Conservation (phyloP, 345 rosid genomes). For the Excoecaria cochinchinensis region DNA sequence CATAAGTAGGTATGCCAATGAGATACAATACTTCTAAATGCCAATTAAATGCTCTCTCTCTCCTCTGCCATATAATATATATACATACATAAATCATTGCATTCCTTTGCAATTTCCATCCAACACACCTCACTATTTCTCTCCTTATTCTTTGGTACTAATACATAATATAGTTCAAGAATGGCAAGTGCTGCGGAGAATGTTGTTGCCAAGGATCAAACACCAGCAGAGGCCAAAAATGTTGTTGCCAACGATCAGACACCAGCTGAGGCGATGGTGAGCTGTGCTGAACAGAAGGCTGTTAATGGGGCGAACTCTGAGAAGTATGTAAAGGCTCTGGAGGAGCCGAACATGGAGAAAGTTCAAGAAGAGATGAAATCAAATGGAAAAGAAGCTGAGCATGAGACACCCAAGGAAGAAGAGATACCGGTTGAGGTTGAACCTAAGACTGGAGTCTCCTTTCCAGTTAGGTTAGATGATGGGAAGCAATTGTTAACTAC, state of each 20-base stretch:
- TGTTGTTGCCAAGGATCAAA: constrained; percentile 21
- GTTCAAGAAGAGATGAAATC: constrained; percentile 16
- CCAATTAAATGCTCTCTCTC: constrained; percentile 18
- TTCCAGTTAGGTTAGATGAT: constrained; percentile 46
- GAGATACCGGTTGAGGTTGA: constrained; percentile 44
- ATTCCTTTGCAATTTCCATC: constrained; percentile 9
- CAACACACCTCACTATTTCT: background rate
- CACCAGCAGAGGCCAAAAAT: too few relatives aligned
- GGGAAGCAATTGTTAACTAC: constrained; percentile 42
- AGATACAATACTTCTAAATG: background rate
- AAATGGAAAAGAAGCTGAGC: background rate
- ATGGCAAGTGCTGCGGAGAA: constrained; percentile 30
- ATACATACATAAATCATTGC: constrained; percentile 14
- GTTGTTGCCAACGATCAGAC: constrained; percentile 20
- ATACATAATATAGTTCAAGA: background rate
- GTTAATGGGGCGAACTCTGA: constrained; percentile 8
- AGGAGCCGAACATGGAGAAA: constrained; percentile 10
- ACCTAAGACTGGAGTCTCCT: constrained; percentile 46
- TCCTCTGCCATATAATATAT: background rate
- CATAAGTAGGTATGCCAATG: constrained; percentile 10
- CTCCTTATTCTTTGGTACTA: background rate
- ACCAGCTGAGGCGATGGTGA: constrained; percentile 12
- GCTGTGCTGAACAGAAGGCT: background rate
- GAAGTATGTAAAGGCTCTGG: constrained; percentile 16
- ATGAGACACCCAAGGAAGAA: constrained; percentile 11